These are phyloP conservation scores for Funneliformis geosporum DNA, from an alignment of 192 early-diverging fungal genomes.

Conservation along the genomic window DNA sequence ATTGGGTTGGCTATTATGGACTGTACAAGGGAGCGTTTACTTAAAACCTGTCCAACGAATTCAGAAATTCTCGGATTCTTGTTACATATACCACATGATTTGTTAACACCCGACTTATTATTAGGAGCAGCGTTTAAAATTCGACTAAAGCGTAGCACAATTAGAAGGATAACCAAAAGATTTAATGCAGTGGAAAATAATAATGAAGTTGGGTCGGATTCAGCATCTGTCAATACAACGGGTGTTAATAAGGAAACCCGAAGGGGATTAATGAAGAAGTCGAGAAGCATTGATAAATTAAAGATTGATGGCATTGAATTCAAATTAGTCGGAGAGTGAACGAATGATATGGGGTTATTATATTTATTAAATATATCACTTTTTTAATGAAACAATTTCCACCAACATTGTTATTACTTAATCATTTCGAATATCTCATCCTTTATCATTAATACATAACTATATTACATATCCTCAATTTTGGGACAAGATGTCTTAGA, in stretches of 20 bases:
- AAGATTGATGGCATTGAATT: conserved; percentile 32
- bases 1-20: conserved; percentile 77
- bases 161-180: conserved; percentile 11
- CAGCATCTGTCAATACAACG: background rate
- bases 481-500: too few relatives aligned
- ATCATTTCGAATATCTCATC: too few relatives aligned
- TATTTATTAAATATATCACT: too few relatives aligned
- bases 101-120: conserved; percentile 60
- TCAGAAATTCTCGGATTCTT: conserved; percentile 76
- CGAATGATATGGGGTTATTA: background rate
- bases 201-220: background rate
- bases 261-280: background rate
- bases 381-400: too few relatives aligned
- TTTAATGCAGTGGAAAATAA: conserved; percentile 6
- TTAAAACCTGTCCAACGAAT: conserved; percentile 74
- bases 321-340: conserved; percentile 22
- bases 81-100: conserved; percentile 76
- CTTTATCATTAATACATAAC: too few relatives aligned
- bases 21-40: conserved; percentile 59
- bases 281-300: background rate
- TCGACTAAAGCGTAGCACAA: conserved; percentile 46
- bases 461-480: too few relatives aligned
- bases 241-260: background rate
- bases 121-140: conserved; percentile 72
- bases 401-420: too few relatives aligned